Evolutionary conservation across 495 filamentous ascomycete species (phyloP), one percentile per base, ranked within the genome.

Genomic region (Lindgomyces ingoldianus): DNA sequence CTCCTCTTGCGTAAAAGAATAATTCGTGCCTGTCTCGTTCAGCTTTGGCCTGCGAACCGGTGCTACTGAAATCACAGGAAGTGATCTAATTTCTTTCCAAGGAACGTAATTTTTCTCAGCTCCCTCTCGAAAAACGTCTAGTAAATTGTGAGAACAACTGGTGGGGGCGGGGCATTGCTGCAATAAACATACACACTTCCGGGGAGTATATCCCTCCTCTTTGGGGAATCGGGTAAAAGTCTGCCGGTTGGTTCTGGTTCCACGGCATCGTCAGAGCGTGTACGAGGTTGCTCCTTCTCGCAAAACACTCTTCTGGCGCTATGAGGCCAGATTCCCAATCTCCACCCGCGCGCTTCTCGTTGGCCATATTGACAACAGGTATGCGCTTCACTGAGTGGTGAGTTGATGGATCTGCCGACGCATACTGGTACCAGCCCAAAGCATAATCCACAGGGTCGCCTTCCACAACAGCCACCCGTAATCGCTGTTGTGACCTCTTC

Each of bases 241-340:
- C 73, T n/a, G 72, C 62, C 26, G 70, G 60, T 11, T 67, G 53
- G 22, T 50, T 16, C 22, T 25, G 18, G 36, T 79, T 21, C 44
- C 76, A 82, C 8, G 85, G 83, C 19, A 82, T 86, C 21, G 74
- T 80, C 24, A 91, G 76, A 1, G 84, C 80, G 9, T 85, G 82
- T 10, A 85, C 84, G 30, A 91, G 84, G 56, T 86, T 91, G 72
- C 86, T 89, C 57, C 89, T 79, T 57, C 88, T 79, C 68, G 85
- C 86, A 21, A 91, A 81, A 41, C 84, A 84, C 70, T 91, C 86
- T 71, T 91, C 89, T 27, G 87, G 89, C 19, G 86, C 86, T 57
- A 87, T 83, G 19, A 81, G 78, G 25, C 86, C 87, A 4, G 86
- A 88, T 66, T 91, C 88, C 89, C 89, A 91, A 61, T 90, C 89